These are phyloP conservation scores for Aechmea fasciata DNA, from an alignment of 176 grass and related monocot genomes.

Conservation along the genomic window DNA sequence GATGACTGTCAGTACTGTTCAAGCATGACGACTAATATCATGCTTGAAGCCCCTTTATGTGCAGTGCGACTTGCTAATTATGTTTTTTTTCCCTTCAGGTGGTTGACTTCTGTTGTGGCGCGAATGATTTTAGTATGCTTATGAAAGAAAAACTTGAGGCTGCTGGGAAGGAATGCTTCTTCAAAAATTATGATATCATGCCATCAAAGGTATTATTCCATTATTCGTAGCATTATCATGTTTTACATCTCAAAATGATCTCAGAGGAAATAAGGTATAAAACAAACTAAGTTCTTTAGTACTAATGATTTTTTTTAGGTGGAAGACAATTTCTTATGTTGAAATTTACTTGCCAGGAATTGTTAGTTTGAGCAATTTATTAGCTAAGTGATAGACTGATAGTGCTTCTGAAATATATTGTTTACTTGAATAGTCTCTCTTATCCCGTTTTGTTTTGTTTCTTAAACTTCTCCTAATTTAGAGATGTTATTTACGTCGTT, in stretches of 20 bases:
- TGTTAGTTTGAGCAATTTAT: no score
- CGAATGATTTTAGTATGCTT: constrained; percentile 81
- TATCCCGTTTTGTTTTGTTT: no score
- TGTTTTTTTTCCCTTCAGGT: constrained; percentile 38
- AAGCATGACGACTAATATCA: background rate
- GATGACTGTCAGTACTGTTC: background rate
- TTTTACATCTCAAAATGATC: constrained; percentile 2
- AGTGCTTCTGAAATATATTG: no score
- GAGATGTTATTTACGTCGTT: no score
- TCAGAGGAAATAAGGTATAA: background rate
- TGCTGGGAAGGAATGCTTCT: constrained; percentile 68
- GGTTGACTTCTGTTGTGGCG: constrained; percentile 93
- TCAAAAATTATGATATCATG: constrained; percentile 93
- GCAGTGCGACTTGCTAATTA: background rate
- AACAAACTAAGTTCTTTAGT: background rate
- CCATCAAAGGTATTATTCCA: constrained; percentile 49
- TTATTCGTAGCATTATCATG: constrained; percentile 2
- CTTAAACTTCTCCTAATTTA: no score
- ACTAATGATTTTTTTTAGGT: no score
- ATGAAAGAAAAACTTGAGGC: constrained; percentile 71
- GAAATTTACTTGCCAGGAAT: no score
- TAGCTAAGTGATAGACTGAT: no score
- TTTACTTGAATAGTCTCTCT: no score
- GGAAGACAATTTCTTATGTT: no score
- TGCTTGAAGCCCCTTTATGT: background rate